Percentiles rank a stretch among this genome's conserved stretches.
Conservation (phyloP, 768 basidiomycete species). For the Cubamyces lactineus region DNA sequence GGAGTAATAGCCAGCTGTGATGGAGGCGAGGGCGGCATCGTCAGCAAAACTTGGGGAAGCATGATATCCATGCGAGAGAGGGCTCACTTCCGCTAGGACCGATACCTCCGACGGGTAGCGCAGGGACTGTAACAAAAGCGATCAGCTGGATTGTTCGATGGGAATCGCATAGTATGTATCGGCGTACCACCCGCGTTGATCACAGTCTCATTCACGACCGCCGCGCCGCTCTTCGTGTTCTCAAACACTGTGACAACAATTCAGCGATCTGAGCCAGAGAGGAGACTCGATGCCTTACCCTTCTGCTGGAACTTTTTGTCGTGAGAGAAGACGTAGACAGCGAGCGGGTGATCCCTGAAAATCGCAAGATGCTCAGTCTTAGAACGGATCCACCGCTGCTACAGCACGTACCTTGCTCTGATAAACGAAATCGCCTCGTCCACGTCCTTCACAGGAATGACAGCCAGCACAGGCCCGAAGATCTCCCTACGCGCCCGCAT, state of each 20-base stretch:
- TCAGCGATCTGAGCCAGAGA: not conserved
- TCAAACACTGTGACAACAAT: slow-evolving; percentile 52
- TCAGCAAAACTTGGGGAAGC: not conserved
- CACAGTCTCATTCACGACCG: slow-evolving; percentile 69
- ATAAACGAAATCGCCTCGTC: slow-evolving; percentile 76
- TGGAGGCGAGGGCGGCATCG: not conserved
- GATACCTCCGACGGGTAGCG: slow-evolving; percentile 73
- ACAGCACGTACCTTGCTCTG: slow-evolving; percentile 51
- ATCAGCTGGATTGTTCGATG: not conserved
- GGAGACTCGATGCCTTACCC: slow-evolving; percentile 40
- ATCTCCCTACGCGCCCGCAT: slow-evolving; percentile 57
- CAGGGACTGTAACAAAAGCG: no score
- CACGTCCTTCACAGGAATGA: slow-evolving; percentile 69
- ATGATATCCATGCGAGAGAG: not conserved
- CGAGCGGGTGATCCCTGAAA: slow-evolving; percentile 69
- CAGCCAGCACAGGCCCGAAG: slow-evolving; percentile 81
- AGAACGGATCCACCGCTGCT: not conserved
- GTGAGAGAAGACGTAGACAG: slow-evolving; percentile 76
- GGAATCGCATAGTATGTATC: no score
- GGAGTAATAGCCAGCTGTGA: slow-evolving; percentile 65
- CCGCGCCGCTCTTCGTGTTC: slow-evolving; percentile 72
- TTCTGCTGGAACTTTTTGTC: slow-evolving; percentile 61
- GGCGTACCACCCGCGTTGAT: slow-evolving; percentile 61
- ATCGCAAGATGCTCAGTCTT: not conserved
- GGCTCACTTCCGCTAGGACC: slow-evolving; percentile 67